These are phyloP conservation scores for Bromus sterilis DNA, from an alignment of 176 grass and related monocot genomes.

Conservation along the genomic window DNA sequence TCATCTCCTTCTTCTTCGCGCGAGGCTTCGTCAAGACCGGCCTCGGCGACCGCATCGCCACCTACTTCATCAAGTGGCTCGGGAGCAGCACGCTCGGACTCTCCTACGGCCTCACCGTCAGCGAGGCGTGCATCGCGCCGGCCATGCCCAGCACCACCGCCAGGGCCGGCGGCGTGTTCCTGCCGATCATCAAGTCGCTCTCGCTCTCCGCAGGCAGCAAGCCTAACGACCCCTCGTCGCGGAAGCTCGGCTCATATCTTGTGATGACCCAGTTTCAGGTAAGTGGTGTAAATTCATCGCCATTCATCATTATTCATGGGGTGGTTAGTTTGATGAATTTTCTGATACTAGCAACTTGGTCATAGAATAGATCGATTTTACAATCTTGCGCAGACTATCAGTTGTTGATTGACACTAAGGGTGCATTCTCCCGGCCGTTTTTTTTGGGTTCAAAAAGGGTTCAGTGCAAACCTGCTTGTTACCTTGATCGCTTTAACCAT, in stretches of 20 bases:
- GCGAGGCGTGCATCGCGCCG: constrained; percentile 82
- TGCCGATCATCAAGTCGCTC: constrained; percentile 76
- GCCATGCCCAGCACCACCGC: constrained; percentile 96
- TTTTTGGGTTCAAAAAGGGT: background rate
- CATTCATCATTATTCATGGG: background rate
- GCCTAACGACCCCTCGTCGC: constrained; percentile 49
- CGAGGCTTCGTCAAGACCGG: constrained; percentile 84
- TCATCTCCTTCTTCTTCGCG: constrained; percentile 96
- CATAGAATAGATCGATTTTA: background rate
- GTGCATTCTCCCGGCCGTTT: background rate
- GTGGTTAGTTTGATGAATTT: background rate
- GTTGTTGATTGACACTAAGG: background rate
- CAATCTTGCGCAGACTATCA: background rate
- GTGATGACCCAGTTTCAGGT: constrained; percentile 91
- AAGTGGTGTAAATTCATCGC: background rate
- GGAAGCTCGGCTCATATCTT: constrained; percentile 77
- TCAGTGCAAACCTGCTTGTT: background rate
- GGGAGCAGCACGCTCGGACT: constrained; percentile 72
- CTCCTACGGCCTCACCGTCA: constrained; percentile 82
- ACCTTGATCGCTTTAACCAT: background rate
- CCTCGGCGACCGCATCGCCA: constrained; percentile 78
- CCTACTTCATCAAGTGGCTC: constrained; percentile 90
- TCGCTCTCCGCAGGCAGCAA: constrained; percentile 59
- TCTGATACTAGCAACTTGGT: background rate
- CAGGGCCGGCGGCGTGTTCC: constrained; percentile 73